These are phyloP conservation scores for Onygenales sp. DNA, from an alignment of 2,329 filamentous ascomycete genomes.

Conservation along the genomic window DNA sequence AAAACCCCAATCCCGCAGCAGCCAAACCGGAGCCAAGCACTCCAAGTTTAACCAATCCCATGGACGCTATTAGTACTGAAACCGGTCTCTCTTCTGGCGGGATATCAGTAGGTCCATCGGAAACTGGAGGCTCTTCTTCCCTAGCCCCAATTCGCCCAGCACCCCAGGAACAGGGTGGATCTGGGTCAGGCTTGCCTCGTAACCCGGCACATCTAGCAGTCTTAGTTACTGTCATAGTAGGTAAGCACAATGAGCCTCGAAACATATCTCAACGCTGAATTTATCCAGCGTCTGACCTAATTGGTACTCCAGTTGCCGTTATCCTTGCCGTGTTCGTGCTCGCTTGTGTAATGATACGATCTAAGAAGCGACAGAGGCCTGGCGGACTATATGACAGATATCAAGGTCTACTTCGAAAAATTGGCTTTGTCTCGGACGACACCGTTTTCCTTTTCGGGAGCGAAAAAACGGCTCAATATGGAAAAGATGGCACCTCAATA, in stretches of 20 bases:
- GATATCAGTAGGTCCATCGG: background rate
- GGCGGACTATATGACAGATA: constrained; percentile 1
- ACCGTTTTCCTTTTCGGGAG: background rate
- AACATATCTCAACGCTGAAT: background rate
- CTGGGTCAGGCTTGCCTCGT: background rate
- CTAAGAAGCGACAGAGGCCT: background rate
- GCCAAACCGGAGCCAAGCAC: background rate
- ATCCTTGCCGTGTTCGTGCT: background rate
- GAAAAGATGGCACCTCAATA: background rate
- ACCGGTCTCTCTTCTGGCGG: too few relatives aligned
- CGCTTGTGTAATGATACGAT: background rate
- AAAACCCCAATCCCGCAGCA: background rate
- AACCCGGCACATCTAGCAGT: constrained; percentile 3
- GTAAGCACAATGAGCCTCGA: background rate
- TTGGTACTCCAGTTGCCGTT: background rate
- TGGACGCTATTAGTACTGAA: background rate
- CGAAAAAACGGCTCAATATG: background rate
- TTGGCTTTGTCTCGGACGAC: background rate
- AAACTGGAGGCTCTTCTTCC: background rate
- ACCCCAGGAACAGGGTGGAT: background rate
- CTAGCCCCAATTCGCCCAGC: background rate
- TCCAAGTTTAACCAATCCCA: background rate
- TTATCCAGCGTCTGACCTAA: background rate
- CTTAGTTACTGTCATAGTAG: constrained; percentile 1
- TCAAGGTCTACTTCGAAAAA: background rate